Evolutionary conservation across 2,329 filamentous ascomycete species (phyloP), one percentile per base, ranked within the genome.

Genomic region (Fusarium tricinctum): DNA sequence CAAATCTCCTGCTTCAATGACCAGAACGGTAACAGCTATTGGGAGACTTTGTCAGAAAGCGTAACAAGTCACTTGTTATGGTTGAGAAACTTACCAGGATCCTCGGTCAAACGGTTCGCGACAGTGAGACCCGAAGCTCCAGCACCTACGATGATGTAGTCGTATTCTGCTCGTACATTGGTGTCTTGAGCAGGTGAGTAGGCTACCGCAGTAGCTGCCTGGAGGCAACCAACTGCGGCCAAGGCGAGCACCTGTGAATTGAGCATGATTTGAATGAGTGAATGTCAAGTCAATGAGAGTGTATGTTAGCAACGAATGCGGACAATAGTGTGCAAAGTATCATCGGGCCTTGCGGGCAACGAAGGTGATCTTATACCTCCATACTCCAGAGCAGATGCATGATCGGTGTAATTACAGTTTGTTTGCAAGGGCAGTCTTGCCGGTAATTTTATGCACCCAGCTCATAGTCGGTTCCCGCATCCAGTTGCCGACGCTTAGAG

Each of bases 71-170:
- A 8, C 7, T 5, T 3, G 2, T 8, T 8, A 22, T 26, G 26
- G 22, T 23, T 5, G 12, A 13, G n/a, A 13, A 20, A n/a, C 51
- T 20, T 53, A 72, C 70, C 48, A n/a, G 70, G 20, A 13, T 72
- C 39, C 38, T 72, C 70, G 0, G 63, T 55, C 15, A 72, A 32
- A 8, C 70, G 64, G n/a, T 72, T 73, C 2, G 68, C 70, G 17
- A 72, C 61, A 33, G 64, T 73, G 28, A 72, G 62, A 2, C 70
- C 70, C 1, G 70, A 57, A 19, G 70, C 68, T 26, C 89, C 89
- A n/a, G 80, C 85, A 6, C 89, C 89, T 30, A 89, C 83, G 32
- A 91, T 81, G 52, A 91, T 87, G 10, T 69, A 72, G 14, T 72
- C 70, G 45, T 72, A 72, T 8, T 66, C 63, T n/a, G 43, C n/a